phyloP scores from a whole-genome alignment of 352 stramenopile genomes.

The Blastocystis hominis region DNA sequence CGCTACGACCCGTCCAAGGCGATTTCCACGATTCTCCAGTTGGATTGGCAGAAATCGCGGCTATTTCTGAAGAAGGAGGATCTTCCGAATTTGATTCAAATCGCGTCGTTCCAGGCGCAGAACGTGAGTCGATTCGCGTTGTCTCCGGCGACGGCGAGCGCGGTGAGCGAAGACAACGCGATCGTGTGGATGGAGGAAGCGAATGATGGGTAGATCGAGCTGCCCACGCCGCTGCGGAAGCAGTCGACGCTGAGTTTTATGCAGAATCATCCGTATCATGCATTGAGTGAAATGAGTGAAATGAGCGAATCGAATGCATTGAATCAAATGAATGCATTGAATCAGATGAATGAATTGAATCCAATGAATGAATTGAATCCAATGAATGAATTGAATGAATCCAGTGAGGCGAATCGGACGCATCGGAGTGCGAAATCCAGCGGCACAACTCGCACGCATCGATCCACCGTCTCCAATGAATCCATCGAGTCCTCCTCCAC shows the following conservation, averaged over 20 bases:
- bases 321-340: too few species aligned
- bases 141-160: not conserved
- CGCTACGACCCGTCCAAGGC: not conserved
- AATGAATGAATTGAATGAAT: too few species aligned
- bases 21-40: not conserved
- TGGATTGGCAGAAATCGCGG: not conserved
- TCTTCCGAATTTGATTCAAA: not conserved
- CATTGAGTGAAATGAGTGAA: too few species aligned
- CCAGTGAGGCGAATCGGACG: too few species aligned
- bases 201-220: not conserved
- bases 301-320: too few species aligned
- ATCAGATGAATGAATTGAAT: too few species aligned
- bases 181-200: not conserved
- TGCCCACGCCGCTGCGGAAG: not conserved
- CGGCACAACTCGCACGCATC: too few species aligned
- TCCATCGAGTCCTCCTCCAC: too few species aligned
- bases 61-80: not conserved
- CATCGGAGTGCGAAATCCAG: too few species aligned
- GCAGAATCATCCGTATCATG: too few species aligned
- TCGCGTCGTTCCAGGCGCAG: not conserved
- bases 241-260: not conserved
- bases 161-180: not conserved
- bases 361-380: too few species aligned
- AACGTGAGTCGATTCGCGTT: not conserved
- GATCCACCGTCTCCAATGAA: too few species aligned